Conservation (phyloP, 768 basidiomycete species). For the Auricularia sp. region DNA sequence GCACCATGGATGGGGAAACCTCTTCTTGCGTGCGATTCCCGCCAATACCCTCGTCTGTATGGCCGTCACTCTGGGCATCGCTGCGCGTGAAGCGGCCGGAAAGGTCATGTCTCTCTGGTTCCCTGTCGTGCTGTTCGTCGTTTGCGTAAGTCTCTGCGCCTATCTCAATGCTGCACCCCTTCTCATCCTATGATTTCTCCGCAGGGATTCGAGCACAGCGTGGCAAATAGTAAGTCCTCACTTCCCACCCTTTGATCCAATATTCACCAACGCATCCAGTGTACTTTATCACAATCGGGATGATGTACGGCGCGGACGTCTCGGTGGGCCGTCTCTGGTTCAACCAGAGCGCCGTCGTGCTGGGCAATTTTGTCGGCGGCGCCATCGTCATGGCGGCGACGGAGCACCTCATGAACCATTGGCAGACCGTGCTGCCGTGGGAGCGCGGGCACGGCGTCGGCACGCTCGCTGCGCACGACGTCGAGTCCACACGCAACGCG, state of each 20-base stretch:
- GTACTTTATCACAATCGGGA: constrained; percentile 12
- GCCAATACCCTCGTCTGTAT: constrained; percentile 14
- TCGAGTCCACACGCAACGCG: constrained; percentile 4
- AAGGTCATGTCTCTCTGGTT: constrained; percentile 13
- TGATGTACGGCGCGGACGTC: constrained; percentile 12
- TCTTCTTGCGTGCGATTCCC: constrained; percentile 12
- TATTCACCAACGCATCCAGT: constrained; percentile 2
- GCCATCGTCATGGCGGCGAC: constrained; percentile 9
- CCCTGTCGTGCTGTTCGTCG: constrained; percentile 12
- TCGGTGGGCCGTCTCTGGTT: constrained; percentile 11
- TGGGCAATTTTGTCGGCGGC: constrained; percentile 13
- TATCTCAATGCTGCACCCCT: background rate
- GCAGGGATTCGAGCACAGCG: constrained; percentile 10
- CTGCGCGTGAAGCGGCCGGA: constrained; percentile 12
- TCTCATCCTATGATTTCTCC: background rate
- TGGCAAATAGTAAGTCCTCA: constrained; percentile 11
- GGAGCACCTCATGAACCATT: constrained; percentile 7
- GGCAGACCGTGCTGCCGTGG: constrained; percentile 7
- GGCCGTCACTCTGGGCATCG: constrained; percentile 13
- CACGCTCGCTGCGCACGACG: constrained; percentile 6
- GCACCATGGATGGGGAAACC: constrained; percentile 11
- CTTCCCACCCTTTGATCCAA: background rate
- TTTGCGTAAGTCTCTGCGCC: background rate
- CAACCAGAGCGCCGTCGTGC: constrained; percentile 13
- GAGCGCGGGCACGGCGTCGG: constrained; percentile 5